Percentiles rank a stretch among this genome's conserved stretches.
phyloP scores from a whole-genome alignment of 805 yeast genomes.

The Candida alai region DNA sequence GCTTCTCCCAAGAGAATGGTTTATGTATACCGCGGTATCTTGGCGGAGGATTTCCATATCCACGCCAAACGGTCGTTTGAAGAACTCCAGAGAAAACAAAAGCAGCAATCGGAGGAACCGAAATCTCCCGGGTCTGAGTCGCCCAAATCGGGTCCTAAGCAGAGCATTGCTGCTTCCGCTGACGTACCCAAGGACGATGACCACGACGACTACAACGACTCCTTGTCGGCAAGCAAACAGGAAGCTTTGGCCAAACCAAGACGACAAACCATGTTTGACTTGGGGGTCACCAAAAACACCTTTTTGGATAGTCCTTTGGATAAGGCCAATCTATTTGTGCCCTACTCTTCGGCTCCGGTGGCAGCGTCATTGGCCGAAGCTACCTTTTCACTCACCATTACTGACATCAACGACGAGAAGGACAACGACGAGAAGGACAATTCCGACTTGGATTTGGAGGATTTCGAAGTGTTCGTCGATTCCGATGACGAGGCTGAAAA shows the following conservation, averaged over 20 bases:
- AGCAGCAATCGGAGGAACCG: constrained; percentile 6
- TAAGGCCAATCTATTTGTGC: constrained; percentile 50
- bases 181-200: constrained; percentile 5
- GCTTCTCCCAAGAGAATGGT: constrained; percentile 89
- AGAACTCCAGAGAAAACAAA: constrained; percentile 33
- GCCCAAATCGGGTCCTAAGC: constrained; percentile 6
- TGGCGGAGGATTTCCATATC: constrained; percentile 69
- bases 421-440: constrained; percentile 12
- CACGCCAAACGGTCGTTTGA: constrained; percentile 68
- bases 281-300: constrained; percentile 41
- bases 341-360: constrained; percentile 74
- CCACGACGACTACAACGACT: constrained; percentile 13
- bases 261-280: constrained; percentile 52
- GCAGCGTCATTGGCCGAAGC: constrained; percentile 55
- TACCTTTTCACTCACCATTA: constrained; percentile 6
- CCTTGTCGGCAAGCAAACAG: constrained; percentile 35
- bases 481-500: constrained; percentile 33
- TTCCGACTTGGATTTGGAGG: constrained; percentile 46
- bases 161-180: constrained; percentile 1
- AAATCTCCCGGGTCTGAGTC: constrained; percentile 11
- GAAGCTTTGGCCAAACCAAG: constrained; percentile 36
- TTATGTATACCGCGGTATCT: constrained; percentile 74
- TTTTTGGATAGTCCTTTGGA: constrained; percentile 32
- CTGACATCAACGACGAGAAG: constrained; percentile 1
- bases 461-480: constrained; percentile 46